Base-by-base conservation (phyloP, 805 yeast species). In the Torulaspora microellipsoides region DNA sequence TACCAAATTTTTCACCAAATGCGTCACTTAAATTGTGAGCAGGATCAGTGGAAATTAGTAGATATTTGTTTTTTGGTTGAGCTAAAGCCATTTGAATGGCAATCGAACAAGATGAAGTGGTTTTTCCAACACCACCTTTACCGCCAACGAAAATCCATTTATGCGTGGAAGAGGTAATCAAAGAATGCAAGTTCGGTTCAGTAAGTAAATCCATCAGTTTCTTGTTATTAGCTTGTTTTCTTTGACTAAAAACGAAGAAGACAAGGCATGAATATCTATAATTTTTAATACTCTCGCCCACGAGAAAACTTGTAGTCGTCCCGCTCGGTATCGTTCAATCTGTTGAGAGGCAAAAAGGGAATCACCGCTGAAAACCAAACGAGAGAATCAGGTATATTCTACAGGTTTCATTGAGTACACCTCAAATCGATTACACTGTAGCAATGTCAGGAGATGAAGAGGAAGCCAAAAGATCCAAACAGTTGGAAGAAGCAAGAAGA, bases 91-190 rank as follows among this genome's bases (percentile, higher is more conserved):
- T 77, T 68, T 93, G 98, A 50, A 90, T 83, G 15, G 99, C 95
- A 54, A 93, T 76, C 17, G 97, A 89, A 36, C 96, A 90, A 1
- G 98, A 91, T 3, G 97, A 86, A 20, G 99, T 93, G 51, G 99
- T 93, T 66, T 93, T 93, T 59, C 99, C 99, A 25, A 93, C 99
- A 68, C 99, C 99, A 66, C 99, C 99, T 72, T 93, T 93, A 55
- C 99, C 99, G 53, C 99, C 99, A 34, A 91, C 98, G 60, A 93
- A 93, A 51, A 93, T 83, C 99, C 99, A 93, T 61, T 85, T 86
- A 60, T 93, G 77, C 10, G 84, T 67, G 32, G 80, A 68, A 23
- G 83, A 86, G 48, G 77, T 81, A 41, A 85, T 70, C 42, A 85
- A 69, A 13, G 85, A 81, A 54, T 79, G 78, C 52, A 85, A 73